phyloP scores from a whole-genome alignment of 2,329 filamentous ascomycete genomes.

The Pseudogymnoascus sp. region DNA sequence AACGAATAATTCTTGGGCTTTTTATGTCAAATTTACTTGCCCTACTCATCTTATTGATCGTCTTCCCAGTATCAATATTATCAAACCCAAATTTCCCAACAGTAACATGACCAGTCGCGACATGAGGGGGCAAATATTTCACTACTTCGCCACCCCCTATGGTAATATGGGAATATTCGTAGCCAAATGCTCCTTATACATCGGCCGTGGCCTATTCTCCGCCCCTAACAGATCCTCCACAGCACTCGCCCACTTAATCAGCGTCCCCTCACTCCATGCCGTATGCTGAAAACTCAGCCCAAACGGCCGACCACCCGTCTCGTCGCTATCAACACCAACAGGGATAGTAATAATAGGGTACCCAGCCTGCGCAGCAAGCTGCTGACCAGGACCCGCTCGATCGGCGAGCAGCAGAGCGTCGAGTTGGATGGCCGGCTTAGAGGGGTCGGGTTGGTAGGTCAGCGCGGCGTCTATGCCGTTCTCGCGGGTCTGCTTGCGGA shows the following conservation, averaged over 20 bases:
- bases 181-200: not conserved
- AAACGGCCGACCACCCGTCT: slow-evolving; percentile 5
- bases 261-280: slow-evolving; percentile 2
- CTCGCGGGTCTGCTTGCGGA: not conserved
- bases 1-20: not conserved
- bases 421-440: not conserved
- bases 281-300: slow-evolving; percentile 2
- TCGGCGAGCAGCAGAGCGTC: slow-evolving; percentile 5
- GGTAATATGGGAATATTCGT: not conserved
- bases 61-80: not conserved
- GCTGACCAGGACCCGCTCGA: slow-evolving; percentile 6
- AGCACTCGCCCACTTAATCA: slow-evolving; percentile 8
- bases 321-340: slow-evolving; percentile 3
- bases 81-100: not conserved
- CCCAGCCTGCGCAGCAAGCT: slow-evolving; percentile 8
- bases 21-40: too few relatives aligned
- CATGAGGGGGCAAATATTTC: not conserved
- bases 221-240: slow-evolving; percentile 10
- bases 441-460: not conserved
- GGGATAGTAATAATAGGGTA: slow-evolving; percentile 8
- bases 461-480: slow-evolving; percentile 9
- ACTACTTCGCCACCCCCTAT: not conserved
- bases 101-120: not conserved
- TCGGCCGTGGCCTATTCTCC: not conserved
- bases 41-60: not conserved